Evolutionary conservation across 192 early-diverging fungal species (phyloP), one percentile per base, ranked within the genome.

Genomic region (Backusella parvicylindrica): DNA sequence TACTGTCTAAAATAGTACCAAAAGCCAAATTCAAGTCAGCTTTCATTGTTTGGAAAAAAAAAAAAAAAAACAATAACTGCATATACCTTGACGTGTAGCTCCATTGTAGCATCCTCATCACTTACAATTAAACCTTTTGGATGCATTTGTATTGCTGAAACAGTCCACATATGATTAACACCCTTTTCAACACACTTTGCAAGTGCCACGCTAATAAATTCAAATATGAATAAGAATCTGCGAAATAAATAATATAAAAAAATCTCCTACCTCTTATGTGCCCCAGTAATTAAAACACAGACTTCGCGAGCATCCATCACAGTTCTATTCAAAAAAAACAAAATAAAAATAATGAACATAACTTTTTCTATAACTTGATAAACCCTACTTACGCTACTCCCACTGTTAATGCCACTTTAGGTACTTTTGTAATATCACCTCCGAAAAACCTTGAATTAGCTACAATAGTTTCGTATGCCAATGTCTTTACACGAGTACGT

Each of bases 131-230:
- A 85, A 21, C 89, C 90, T 76, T 90, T 89, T 32, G 92, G 89
- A 71, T 95, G 93, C 32, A 91, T 82, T 82, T 95, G 93, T 80
- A 95, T 92, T 40, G 92, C 93, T 31, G 91, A 93, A 38, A 95
- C 91, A 31, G 92, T 92, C 91, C 91, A 95, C 93, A 94, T 94
- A 81, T 93, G 92, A 85, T 95, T 95, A 36, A 95, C 89, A 33
- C 92, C 84, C 74, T 86, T 88, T 77, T 91, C 93, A 71, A 95
- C 91, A 77, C 92, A 93, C 82, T 95, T 95, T 66, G 93, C 92
- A 40, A 95, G 84, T 6, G 93, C 93, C 64, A 91, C 80, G 18
- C 69, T 70, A 43, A 40, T 28, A 28, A 43, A 43, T 38, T 9
- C 6, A 38, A 15, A 43, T 11, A 15, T 26, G 11, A 60, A n/a